Evolutionary conservation across 805 yeast genomes (phyloP), one percentile per base, ranked within the genome.

Genomic region (Hanseniaspora thailandica): DNA sequence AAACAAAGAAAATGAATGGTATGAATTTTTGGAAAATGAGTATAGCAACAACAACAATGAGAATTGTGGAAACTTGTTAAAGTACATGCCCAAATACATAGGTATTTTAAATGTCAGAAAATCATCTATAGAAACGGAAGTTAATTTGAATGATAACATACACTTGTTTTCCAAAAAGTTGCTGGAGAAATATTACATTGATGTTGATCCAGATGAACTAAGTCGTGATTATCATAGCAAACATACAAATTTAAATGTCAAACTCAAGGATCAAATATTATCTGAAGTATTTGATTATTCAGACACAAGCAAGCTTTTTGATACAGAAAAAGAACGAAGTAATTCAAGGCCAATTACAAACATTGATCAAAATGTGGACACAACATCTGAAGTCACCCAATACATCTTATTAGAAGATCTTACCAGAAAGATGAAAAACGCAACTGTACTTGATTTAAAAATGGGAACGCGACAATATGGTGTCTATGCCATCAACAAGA

Each of bases 391-490:
- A 39, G 71, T 67, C 2, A 63, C 67, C 1, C 73, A 94, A 57
- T 93, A 88, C 64, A 82, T 93, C 36, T 67, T 93, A 9, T 71
- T 93, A 47, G 98, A 94, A 63, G 99, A 93, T 69, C 69, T 93
- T 47, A 93, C 97, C 0, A 76, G 81, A 52, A 86, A 86, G 23
- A 80, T 90, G 81, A 71, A 68, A 30, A 77, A 76, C 58, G 97
- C 98, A 0, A 89, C 96, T 64, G 97, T 90, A 0, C 70, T 93
- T 47, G 99, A 93, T 68, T 72, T 93, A 60, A 93, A 93, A 64
- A 93, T 93, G 97, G 99, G 99, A 0, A 90, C 99, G 0, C 75
- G 99, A 55, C 99, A 93, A 67, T 93, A 93, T 62, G 98, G 99
- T 9, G 83, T 90, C n/a, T 95, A 88, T 58, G 97, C 97, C 0